Evolutionary conservation across 345 rosid species (phyloP).

Genomic region (Anastatica hierochuntica): DNA sequence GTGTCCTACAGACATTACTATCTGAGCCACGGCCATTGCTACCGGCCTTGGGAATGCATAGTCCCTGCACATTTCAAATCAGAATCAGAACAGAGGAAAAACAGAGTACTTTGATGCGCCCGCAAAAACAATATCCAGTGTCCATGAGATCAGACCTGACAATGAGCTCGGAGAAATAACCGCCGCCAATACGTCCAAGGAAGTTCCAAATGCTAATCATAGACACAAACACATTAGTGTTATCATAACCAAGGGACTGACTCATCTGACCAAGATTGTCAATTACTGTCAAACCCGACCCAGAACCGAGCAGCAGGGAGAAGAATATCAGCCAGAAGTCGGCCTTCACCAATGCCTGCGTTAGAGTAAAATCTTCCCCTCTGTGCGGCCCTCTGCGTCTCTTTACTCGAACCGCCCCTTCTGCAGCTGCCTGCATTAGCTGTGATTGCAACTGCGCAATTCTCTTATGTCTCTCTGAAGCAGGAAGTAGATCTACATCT

Average conservation of each 20-base stretch:
- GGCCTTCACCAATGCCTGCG: constrained; percentile 81
- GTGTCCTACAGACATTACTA: constrained; percentile 85
- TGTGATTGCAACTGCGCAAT: constrained; percentile 77
- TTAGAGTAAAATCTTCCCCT: constrained; percentile 92
- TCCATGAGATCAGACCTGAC: constrained; percentile 42
- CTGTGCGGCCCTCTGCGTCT: constrained; percentile 72
- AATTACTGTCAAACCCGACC: constrained; percentile 91
- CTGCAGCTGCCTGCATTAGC: constrained; percentile 86
- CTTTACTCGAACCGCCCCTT: constrained; percentile 76
- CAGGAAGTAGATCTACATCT: constrained; percentile 85
- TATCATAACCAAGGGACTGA: constrained; percentile 73
- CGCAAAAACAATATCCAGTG: too few relatives aligned
- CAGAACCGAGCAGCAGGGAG: constrained; percentile 82
- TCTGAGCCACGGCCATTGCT: constrained; percentile 76
- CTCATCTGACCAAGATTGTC: constrained; percentile 99
- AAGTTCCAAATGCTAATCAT: constrained; percentile 99
- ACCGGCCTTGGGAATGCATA: constrained; percentile 83
- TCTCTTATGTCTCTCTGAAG: constrained; percentile 63
- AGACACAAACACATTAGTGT: constrained; percentile 79
- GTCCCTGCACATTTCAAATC: constrained; percentile 37
- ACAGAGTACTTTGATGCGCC: neutral
- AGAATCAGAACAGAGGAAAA: neutral
- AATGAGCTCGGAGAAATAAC: constrained; percentile 86
- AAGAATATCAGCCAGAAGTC: constrained; percentile 91
- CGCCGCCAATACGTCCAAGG: constrained; percentile 92